Base-by-base conservation (phyloP, 306 rosid species). In the Dalbergia cultrata region DNA sequence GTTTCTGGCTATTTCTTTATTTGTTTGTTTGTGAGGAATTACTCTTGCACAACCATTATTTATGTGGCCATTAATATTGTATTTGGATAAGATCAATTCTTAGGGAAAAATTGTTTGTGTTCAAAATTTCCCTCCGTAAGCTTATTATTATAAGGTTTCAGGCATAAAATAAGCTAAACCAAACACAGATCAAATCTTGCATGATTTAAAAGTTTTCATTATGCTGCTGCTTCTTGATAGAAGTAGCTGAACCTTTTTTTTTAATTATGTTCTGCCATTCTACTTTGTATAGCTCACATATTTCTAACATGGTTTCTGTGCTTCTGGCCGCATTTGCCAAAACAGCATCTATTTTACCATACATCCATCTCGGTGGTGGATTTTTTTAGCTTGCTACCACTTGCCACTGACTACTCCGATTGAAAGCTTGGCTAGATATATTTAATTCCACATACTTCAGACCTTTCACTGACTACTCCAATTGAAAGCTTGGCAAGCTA, bases 251-350 rank as follows among this genome's bases (percentile, higher is more conserved):
- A 67, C 3, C 60, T 14, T 54, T 57, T 66, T 47, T 31, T 17
- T 35, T n/a, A n/a, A 6, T n/a, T 50, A 62, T 37, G 50, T 60
- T 50, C 17, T 60, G 72, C 10, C 8, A 71, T n/a, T 74, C 57
- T 68, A 19, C 41, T 37, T 44, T 14, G 33, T 67, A 33, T 31
- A 4, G 17, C 21, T 47, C 17, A 69, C n/a, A 69, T n/a, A 17
- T 45, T 11, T 57, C 16, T 9, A 56, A 44, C 59, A 67, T 26
- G 33, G 39, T 78, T 13, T 26, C 26, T 67, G 60, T 43, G 17
- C 77, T 19, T n/a, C 50, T n/a, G n/a, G n/a, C n/a, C 2, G 12
- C 53, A 45, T 12, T 26, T 16, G 60, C 59, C 14, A 17, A 67
- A 56, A 35, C 54, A 76, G 6, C 50, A 58, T 39, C 12, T 26